phyloP scores from a whole-genome alignment of 768 basidiomycete genomes.

The Rossbeevera mucosa region DNA sequence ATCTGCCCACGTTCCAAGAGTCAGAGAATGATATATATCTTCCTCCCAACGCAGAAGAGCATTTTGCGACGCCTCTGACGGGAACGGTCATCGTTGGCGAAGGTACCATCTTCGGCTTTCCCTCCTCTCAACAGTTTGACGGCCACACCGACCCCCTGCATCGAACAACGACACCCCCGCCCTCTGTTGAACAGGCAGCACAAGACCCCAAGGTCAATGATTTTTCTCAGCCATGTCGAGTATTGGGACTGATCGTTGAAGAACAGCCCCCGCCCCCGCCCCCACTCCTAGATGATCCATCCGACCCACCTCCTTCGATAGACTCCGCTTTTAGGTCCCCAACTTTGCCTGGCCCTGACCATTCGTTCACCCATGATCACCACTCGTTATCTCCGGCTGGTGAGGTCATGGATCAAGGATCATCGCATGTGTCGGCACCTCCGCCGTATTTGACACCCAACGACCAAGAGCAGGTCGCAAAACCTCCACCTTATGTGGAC shows the following conservation, averaged over 20 bases:
- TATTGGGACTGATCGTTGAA: conserved; percentile 55
- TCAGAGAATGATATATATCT: conserved; percentile 75
- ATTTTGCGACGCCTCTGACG: conserved; percentile 32
- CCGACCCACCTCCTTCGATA: conserved; percentile 84
- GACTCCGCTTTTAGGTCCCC: conserved; percentile 66
- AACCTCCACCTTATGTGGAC: conserved; percentile 64
- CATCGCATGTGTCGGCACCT: conserved; percentile 58
- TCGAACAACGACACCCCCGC: conserved; percentile 65
- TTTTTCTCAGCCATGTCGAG: conserved; percentile 53
- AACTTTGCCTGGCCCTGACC: conserved; percentile 17
- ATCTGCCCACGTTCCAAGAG: conserved; percentile 72
- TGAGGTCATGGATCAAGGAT: conserved; percentile 32
- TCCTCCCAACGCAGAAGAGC: conserved; percentile 38
- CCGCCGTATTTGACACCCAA: conserved; percentile 65
- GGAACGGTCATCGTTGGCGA: conserved; percentile 56
- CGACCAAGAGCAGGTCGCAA: conserved; percentile 49
- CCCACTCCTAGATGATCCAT: conserved; percentile 80
- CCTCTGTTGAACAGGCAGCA: conserved; percentile 70
- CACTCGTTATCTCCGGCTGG: conserved; percentile 31
- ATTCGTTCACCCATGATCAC: conserved; percentile 29
- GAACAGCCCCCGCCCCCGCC: conserved; percentile 68
- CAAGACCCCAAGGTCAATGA: conserved; percentile 66
- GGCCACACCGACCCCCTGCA: conserved; percentile 70
- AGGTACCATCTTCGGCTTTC: conserved; percentile 74
- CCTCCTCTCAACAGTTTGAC: conserved; percentile 69